Evolutionary conservation across 1,284 basidiomycete genomes (phyloP), one percentile per base, ranked within the genome.

Genomic region (Xerocomus nothofagi): DNA sequence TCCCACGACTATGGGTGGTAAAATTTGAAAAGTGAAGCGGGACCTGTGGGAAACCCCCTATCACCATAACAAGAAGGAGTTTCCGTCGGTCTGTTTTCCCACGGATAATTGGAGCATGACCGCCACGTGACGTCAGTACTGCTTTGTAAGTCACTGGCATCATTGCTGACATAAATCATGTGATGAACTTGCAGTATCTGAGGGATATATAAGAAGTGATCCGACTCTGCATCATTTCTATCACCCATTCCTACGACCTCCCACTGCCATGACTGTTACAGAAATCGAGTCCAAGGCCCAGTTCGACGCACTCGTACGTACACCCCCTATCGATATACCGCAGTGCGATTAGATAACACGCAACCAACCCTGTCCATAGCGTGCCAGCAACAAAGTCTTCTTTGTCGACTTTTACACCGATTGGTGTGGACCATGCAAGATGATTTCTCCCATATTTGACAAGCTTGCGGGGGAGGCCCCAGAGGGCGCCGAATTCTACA

Each of bases 371-470:
- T 20, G 5, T 39, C 11, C n/a, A 30, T n/a, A 66, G 52, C 24
- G 37, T 24, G 15, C 8, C 3, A 50, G 53, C 42, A 75, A 74
- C 60, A 73, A 73, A 54, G 57, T 70, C 54, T 62, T 74, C 63
- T 21, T 84, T 32, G 68, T 87, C 65, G 84, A 87, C 71, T 87
- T 80, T 71, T 84, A 75, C 66, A 75, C 79, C 24, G 66, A 67
- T 0, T 81, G 79, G 78, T 81, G 78, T 65, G 77, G 77, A 42
- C 81, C 82, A n/a, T 88, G 88, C 78, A 81, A 71, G 63, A 60
- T 78, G 59, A 88, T 90, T 65, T 76, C 79, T 31, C 88, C 87
- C 50, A 65, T 79, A 56, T 88, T 89, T 60, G 78, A 81, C 65
- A 75, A 76, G 67, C 68, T 83, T 43, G 66, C 76, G 0, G 33